phyloP scores from a whole-genome alignment of 2,329 filamentous ascomycete genomes.

The Ascomycota sp. region DNA sequence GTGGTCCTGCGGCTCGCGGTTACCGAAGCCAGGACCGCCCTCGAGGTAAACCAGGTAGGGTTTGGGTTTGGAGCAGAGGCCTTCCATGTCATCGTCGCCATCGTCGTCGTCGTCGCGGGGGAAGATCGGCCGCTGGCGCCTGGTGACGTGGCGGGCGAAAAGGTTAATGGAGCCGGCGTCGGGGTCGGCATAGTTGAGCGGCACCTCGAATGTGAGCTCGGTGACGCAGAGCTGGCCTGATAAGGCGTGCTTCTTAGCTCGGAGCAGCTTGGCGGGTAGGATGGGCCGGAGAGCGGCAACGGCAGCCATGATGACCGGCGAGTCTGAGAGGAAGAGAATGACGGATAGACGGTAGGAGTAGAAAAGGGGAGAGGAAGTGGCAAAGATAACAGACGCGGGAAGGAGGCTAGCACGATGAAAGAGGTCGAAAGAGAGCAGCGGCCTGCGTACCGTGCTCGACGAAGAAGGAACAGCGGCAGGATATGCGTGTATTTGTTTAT shows the following conservation, averaged over 20 bases:
- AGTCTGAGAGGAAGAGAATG: no score
- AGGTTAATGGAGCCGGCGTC: conserved; percentile 42
- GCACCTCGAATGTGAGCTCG: conserved; percentile 75
- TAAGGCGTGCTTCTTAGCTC: conserved; percentile 21
- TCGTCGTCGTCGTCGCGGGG: conserved; percentile 12
- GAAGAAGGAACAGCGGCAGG: no score
- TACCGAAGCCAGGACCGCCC: conserved; percentile 70
- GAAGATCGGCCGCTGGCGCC: conserved; percentile 40
- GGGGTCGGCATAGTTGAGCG: conserved; percentile 52
- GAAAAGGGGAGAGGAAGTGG: no score
- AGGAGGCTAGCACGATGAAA: no score
- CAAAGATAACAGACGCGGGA: no score
- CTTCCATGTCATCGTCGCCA: conserved; percentile 6
- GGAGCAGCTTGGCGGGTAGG: conserved; percentile 17
- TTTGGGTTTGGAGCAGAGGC: conserved; percentile 19
- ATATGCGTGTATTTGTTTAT: no score
- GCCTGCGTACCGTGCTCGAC: no score
- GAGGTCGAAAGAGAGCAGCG: no score
- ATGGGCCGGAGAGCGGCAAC: conserved; percentile 7
- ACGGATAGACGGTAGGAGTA: no score
- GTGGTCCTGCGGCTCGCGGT: conserved; percentile 52
- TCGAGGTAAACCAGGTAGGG: conserved; percentile 56
- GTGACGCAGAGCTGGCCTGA: conserved; percentile 52
- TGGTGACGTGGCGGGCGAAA: conserved; percentile 57
- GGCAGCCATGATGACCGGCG: neutral